phyloP scores from a whole-genome alignment of 2,329 filamentous ascomycete genomes.

The Fusarium abutilonis region DNA sequence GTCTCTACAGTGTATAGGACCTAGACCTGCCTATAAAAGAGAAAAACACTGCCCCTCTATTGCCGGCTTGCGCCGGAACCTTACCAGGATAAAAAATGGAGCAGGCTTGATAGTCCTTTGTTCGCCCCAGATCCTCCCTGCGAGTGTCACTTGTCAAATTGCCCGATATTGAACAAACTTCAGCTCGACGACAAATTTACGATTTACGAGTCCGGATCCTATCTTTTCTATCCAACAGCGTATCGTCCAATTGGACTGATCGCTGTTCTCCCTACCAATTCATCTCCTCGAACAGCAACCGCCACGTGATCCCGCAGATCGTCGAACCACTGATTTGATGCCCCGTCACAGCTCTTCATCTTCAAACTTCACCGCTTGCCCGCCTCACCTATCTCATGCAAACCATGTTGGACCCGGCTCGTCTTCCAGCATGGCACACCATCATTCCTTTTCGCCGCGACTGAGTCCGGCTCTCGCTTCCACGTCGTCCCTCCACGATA shows the following conservation, averaged over 20 bases:
- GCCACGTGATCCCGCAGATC: slow-evolving; percentile 41
- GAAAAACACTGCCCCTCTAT: slow-evolving; percentile 29
- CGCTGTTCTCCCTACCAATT: slow-evolving; percentile 5
- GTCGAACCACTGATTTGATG: slow-evolving; percentile 47
- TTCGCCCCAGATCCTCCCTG: slow-evolving; percentile 23
- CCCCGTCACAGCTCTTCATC: slow-evolving; percentile 44
- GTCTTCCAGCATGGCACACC: slow-evolving; percentile 49
- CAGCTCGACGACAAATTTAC: slow-evolving; percentile 21
- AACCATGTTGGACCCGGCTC: slow-evolving; percentile 47
- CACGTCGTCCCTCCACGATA: slow-evolving; percentile 52
- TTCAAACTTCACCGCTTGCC: slow-evolving; percentile 46
- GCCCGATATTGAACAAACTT: slow-evolving; percentile 14
- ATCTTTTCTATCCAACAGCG: not conserved
- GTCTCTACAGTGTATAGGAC: not conserved
- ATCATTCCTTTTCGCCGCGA: slow-evolving; percentile 47
- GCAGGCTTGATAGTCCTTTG: slow-evolving; percentile 27
- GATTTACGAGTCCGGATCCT: slow-evolving; percentile 12
- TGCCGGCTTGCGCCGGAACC: slow-evolving; percentile 43
- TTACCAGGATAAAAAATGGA: slow-evolving; percentile 40
- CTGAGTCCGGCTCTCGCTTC: slow-evolving; percentile 48
- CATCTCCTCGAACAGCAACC: slow-evolving; percentile 12
- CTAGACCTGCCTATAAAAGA: slow-evolving; percentile 12
- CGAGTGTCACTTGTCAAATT: slow-evolving; percentile 38
- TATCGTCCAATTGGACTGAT: not conserved
- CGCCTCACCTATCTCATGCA: slow-evolving; percentile 39